Base-by-base conservation (phyloP, 257 asterid genomes). In the Solanum appendiculatum region DNA sequence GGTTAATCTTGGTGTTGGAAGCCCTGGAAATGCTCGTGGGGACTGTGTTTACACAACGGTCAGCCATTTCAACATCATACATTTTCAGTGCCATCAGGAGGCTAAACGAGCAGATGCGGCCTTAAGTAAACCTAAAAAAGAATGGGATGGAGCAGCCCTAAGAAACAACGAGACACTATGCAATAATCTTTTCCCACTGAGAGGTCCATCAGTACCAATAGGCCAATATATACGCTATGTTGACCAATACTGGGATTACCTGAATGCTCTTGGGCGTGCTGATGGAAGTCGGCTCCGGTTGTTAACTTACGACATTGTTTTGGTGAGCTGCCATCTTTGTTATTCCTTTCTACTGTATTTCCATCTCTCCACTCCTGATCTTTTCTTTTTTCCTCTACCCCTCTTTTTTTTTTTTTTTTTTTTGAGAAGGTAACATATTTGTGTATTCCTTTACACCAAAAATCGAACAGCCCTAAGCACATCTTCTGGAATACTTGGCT, bases 131-230 rank as follows among this genome's bases (percentile, higher is more conserved):
- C 99, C 99, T 1, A 97, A 97, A 91, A 97, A 94, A 93, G 99
- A 97, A 88, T 97, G 99, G 99, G 99, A 97, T 90, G 99, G 99
- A 20, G 99, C 99, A 20, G 97, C 99, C 86, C 96, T 97, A 34
- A 94, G 99, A 88, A 97, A 97, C 91, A 97, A 93, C 20, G 99
- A 92, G 92, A 97, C 99, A 3, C 95, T 97, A 25, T 97, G 99
- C 91, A 97, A 97, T 86, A 97, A 97, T 86, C 90, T 97, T 68
- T 97, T 96, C 82, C 99, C 99, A 42, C 37, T 96, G 85, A 93
- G 98, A 91, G 99, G 95, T 31, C 94, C 98, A 46, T 93, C 97
- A 27, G 98, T 97, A 86, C 99, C 98, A 23, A 77, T 92, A 87
- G 95, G 95, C 39, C 99, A 95, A 88, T 97, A 97, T 88, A 58